Evolutionary conservation across 2,329 filamentous ascomycete genomes (phyloP), one percentile per base, ranked within the genome.

Genomic region (Exophiala viscosa): DNA sequence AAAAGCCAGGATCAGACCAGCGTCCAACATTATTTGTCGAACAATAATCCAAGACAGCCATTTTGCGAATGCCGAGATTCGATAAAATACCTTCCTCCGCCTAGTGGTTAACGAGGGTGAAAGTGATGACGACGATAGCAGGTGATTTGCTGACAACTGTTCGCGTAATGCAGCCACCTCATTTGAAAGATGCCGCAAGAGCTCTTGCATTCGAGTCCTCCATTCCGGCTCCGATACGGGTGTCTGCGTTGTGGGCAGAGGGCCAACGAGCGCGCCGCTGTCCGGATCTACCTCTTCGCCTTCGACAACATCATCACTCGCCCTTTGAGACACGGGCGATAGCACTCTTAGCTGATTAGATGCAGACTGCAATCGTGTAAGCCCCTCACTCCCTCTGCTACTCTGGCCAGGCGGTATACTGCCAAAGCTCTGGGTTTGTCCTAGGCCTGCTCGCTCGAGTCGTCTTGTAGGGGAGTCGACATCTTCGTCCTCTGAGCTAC

Each of bases 81-180:
- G 85, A 56, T 81, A 81, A 56, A 82, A 80, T 60, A 80, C 85
- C 60, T 81, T 42, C 34, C 59, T 31, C 43, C 59, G 54, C 23
- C 52, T 44, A 6, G 54, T 54, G 15, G 50, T 55, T 10, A 50
- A 45, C n/a, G 52, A 58, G 3, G 49, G 82, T 14, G 50, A 57
- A 33, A 58, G 48, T n/a, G 57, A 57, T 2, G 51, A 56, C 3
- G 55, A 56, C 3, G 60, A 57, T 3, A 62, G 79, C 57, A 82
- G 81, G 73, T 87, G 87, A 60, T 92, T 82, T 10, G 87, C 79
- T 0, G 88, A 84, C 61, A 97, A 86, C 67, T 97, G 91, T 70
- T 99, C 93, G 33, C 93, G 82, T 57, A 97, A 72, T 0, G 93
- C 93, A 1, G 93, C 91, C 31, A 99, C 83, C 71, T 99, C 93